Evolutionary conservation across 2,329 filamentous ascomycete species (phyloP), one percentile per base, ranked within the genome.

Genomic region (Ascochyta rabiei): DNA sequence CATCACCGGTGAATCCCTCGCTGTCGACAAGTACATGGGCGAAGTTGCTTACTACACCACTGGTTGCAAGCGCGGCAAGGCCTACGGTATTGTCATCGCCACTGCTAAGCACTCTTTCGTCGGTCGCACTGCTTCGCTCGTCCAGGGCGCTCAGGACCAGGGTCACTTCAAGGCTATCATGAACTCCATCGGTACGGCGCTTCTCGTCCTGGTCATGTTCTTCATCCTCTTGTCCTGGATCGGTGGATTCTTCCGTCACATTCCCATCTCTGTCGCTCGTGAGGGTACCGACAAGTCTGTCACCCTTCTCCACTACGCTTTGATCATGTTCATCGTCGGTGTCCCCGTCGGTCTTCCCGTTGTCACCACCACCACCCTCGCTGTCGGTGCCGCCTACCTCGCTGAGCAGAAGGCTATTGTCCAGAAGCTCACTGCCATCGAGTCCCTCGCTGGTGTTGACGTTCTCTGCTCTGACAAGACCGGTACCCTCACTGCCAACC

Each of bases 381-480:
- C 88, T 70, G 88, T 91, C 76, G 88, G 88, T 76, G 88, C 88
- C 64, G 88, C 88, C 62, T 90, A 90, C 77, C 82, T 91, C 60
- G 88, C 88, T 48, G 85, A 90, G 80, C 85, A 90, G 75, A 88
- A 90, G 79, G 88, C 88, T 59, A 90, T 91, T 60, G 88, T 91
- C 46, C 88, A 91, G 80, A 91, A 91, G 80, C 81, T 91, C 60
- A 90, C 88, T 61, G 88, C 88, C 59, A 91, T 91, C 62, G 88
- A 91, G 77, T 91, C 88, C 45, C 67, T 73, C 41, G 70, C 70
- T 60, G 64, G 88, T 84, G 88, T 90, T 61, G 87, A 91, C 70
- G 86, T 91, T 67, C 86, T 91, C 62, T 91, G 89, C 82, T 91
- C 89, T 68, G 89, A 91, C 79, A 91, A 91, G 84, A 91, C 89